Conservation (phyloP, 805 yeast species). For the Yamadazyma endophytica region DNA sequence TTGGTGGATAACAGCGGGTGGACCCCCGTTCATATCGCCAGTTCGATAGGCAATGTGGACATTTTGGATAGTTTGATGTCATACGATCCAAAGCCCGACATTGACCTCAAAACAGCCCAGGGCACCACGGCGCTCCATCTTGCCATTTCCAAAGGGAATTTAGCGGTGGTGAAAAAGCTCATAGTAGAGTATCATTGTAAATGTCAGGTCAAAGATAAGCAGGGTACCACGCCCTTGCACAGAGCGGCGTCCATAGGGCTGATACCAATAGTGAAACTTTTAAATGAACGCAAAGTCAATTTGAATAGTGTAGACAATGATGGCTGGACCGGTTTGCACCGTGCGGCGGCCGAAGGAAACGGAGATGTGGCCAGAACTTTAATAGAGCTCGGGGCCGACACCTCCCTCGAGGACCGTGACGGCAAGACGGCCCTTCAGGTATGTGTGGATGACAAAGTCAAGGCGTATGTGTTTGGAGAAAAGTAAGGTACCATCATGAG, state of each 20-base stretch:
- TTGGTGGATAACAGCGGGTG: conserved; percentile 73
- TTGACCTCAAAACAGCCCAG: conserved; percentile 55
- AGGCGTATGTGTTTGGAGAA: conserved; percentile 15
- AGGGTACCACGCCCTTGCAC: conserved; percentile 65
- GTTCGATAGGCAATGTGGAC: conserved; percentile 62
- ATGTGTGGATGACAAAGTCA: conserved; percentile 31
- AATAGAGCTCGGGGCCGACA: conserved; percentile 67
- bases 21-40: conserved; percentile 84
- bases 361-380: conserved; percentile 68
- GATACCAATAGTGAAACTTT: conserved; percentile 47
- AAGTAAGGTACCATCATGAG: no score
- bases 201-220: conserved; percentile 61
- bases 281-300: conserved; percentile 54
- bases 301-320: conserved; percentile 62
- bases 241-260: conserved; percentile 83
- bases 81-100: conserved; percentile 50
- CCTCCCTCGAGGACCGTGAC: conserved; percentile 40
- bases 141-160: conserved; percentile 68
- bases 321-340: conserved; percentile 88
- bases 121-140: conserved; percentile 76
- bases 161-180: conserved; percentile 50
- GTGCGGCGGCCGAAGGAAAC: conserved; percentile 87
- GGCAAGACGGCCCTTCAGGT: conserved; percentile 43
- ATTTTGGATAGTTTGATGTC: conserved; percentile 49
- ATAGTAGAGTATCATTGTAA: conserved; percentile 54